Base-by-base conservation (phyloP, 352 stramenopile species). In the Phytophthora tentaculata region DNA sequence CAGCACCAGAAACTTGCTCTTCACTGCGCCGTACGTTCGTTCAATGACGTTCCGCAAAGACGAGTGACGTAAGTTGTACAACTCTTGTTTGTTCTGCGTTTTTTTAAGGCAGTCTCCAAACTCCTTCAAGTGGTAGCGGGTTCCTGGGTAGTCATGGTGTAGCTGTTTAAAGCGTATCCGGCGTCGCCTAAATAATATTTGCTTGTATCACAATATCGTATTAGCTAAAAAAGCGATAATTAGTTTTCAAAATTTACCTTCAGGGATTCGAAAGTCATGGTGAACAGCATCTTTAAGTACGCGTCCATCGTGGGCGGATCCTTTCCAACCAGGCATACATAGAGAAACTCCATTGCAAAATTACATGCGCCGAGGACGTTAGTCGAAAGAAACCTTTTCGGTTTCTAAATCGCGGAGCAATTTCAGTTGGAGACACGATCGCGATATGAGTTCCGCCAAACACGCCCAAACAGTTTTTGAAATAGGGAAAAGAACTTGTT, bases 61-160 rank as follows among this genome's bases (percentile, higher is more conserved):
- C n/a, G 49, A 66, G 39, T 55, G 37, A 2, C 58, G 23, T n/a
- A 59, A 19, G 14, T 66, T 66, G 41, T 47, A 59, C 9, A 59
- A 28, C 20, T 55, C 37, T 43, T 35, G 2, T 16, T 49, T 66
- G 24, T 47, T 59, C 24, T 59, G 50, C 5, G 58, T 49, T 54
- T 52, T 59, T 45, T 28, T 39, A 9, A 7, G n/a, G 1, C 37
- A 39, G 19, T 48, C 19, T 9, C 23, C 41, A 19, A 47, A 66
- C n/a, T 58, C 58, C 35, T 66, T 58, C 5, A 66, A 28, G n/a
- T 59, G 58, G 10, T 59, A 59, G 4, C 41, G 16, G 10, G 28
- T 37, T n/a, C 58, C 48, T 7, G 39, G 20, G n/a, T 56, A 56
- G 49, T 56, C 49, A 56, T 28, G 1, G 28, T 56, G 24, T 26